phyloP scores from a whole-genome alignment of 2,329 filamentous ascomycete species.

The Botrytis tulipae region DNA sequence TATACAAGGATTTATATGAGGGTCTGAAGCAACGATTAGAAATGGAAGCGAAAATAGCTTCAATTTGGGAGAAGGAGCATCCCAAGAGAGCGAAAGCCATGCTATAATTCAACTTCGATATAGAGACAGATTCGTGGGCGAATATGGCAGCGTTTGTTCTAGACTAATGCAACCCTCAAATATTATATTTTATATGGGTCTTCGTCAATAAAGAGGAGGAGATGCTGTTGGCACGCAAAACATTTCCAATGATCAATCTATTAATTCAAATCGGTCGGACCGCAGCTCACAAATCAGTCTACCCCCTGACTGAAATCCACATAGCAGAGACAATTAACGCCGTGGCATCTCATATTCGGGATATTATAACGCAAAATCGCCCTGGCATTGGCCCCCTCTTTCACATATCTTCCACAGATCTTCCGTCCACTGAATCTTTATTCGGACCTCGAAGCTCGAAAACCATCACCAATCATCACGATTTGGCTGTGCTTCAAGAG shows the following conservation, averaged over 20 bases:
- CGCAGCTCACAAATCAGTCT: not conserved
- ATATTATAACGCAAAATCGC: not conserved
- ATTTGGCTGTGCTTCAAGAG: not conserved
- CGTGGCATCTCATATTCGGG: no score
- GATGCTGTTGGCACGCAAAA: not conserved
- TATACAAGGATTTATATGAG: constrained; percentile 10
- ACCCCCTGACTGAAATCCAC: not conserved
- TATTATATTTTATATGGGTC: not conserved
- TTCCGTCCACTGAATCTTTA: not conserved
- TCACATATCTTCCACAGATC: not conserved
- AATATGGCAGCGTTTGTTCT: not conserved
- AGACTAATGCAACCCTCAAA: not conserved
- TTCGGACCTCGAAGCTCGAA: not conserved
- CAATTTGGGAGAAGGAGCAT: constrained; percentile 5
- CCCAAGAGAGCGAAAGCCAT: not conserved
- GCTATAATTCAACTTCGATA: not conserved
- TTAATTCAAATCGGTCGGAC: not conserved
- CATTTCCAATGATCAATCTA: not conserved
- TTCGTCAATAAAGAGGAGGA: not conserved
- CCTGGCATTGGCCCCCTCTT: not conserved
- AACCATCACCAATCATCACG: not conserved
- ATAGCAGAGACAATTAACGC: no score
- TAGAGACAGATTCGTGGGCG: not conserved
- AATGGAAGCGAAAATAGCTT: not conserved
- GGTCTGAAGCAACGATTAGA: not conserved